Base-by-base conservation (phyloP, 2,329 filamentous ascomycete species). In the Phialophora macrospora region DNA sequence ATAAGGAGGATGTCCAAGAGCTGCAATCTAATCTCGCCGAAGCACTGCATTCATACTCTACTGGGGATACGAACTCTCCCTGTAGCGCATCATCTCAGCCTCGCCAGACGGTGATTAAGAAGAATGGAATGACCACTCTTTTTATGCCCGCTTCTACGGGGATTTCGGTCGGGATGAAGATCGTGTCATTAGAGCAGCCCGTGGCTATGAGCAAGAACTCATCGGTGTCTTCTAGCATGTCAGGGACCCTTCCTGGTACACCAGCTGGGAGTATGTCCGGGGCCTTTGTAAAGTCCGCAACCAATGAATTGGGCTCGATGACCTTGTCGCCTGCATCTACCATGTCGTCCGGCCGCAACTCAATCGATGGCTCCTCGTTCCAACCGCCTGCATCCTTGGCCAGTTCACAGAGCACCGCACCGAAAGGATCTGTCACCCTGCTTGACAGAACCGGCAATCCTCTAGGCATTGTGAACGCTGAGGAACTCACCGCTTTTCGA, bases 401-500 rank as follows among this genome's bases (percentile, higher is more conserved):
- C 9, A 77, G 76, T 52, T 72, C 72, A 24, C 75, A 76, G 52
- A 76, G 77, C 68, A 80, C 82, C n/a, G 82, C 81, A 1, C 84
- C 84, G 38, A 80, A 80, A 64, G 87, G 87, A 61, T 84, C 83
- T 22, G 75, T 89, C 17, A 88, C 86, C 0, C 79, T 90, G 0
- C 81, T 88, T 34, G 86, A 88, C 71, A 77, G 78, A 14, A 73
- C 78, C 32, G 87, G 88, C 11, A 78, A 81, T n/a, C 85, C 87
- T 0, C 82, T 85, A 20, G 89, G 85, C 1, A 76, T 90, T 20
- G 79, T 91, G 66, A 90, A 89, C 70, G 88, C 88, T 0, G 85
- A 86, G 64, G 88, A 90, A 70, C 78, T 91, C 20, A 91, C 88
- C 0, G 87, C 87, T 0, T 91, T 90, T 77, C 83, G 88, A 54